Conservation (phyloP, 208 protist species). For the Sergeia podlipaevii region DNA sequence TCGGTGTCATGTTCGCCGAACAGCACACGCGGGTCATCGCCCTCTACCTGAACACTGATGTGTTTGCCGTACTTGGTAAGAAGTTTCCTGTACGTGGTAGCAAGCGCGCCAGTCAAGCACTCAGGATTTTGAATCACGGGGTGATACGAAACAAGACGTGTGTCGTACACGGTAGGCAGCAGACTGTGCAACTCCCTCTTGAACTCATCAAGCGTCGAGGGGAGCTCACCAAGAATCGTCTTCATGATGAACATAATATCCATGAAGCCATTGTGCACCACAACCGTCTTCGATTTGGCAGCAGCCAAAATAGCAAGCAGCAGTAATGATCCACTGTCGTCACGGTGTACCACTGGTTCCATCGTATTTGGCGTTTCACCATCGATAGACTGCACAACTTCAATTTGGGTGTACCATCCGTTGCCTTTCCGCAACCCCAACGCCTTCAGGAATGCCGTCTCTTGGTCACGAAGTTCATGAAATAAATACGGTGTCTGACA, state of each 20-base stretch:
- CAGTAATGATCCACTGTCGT: conserved; percentile 31
- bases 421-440: conserved; percentile 5
- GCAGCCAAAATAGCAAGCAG: conserved; percentile 37
- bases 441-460: no score
- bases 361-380: background rate
- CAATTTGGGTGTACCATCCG: background rate
- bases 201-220: conserved; percentile 28
- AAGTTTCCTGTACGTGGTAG: no score
- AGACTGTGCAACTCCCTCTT: conserved; percentile 30
- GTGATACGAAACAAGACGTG: conserved; percentile 38
- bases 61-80: no score
- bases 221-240: conserved; percentile 27
- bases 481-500: no score
- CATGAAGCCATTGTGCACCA: conserved; percentile 60
- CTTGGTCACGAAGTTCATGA: no score
- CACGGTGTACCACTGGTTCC: background rate
- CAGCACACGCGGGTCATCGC: no score
- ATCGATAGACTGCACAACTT: background rate
- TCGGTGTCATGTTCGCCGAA: no score
- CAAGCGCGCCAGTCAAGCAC: conserved; percentile 37
- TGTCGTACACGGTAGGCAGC: conserved; percentile 67
- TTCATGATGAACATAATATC: conserved; percentile 60
- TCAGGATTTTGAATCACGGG: conserved; percentile 30
- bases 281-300: conserved; percentile 37
- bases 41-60: no score